These are phyloP conservation scores for Aspergillus pseudonomiae DNA, from an alignment of 2,329 filamentous ascomycete genomes.

Conservation along the genomic window DNA sequence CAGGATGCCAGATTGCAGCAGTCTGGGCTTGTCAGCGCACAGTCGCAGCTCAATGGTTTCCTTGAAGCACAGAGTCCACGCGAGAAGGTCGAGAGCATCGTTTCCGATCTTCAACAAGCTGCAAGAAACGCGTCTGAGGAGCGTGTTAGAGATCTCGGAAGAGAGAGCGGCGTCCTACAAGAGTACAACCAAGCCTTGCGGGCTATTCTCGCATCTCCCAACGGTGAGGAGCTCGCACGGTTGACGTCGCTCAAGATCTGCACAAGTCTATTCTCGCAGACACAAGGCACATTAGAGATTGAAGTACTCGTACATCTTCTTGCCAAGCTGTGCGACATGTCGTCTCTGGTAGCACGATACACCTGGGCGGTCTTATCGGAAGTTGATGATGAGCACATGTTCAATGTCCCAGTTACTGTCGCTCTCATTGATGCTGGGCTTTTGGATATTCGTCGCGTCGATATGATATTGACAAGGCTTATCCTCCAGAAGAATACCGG, in stretches of 20 bases:
- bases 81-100: slow-evolving; percentile 57
- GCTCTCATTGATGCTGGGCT: slow-evolving; percentile 62
- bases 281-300: slow-evolving; percentile 59
- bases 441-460: slow-evolving; percentile 66
- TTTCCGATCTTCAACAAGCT: slow-evolving; percentile 60
- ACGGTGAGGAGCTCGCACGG: slow-evolving; percentile 60
- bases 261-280: slow-evolving; percentile 59
- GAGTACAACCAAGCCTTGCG: slow-evolving; percentile 61
- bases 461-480: slow-evolving; percentile 72
- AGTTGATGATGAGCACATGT: slow-evolving; percentile 62
- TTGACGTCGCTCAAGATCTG: slow-evolving; percentile 60
- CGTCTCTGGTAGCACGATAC: slow-evolving; percentile 58
- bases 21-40: slow-evolving; percentile 39
- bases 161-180: slow-evolving; percentile 58
- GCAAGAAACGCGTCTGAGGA: slow-evolving; percentile 61
- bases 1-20: slow-evolving; percentile 47
- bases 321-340: slow-evolving; percentile 63
- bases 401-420: slow-evolving; percentile 64
- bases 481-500: slow-evolving; percentile 70
- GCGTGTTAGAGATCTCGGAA: slow-evolving; percentile 59
- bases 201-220: slow-evolving; percentile 56
- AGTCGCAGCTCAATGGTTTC: slow-evolving; percentile 63
- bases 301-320: slow-evolving; percentile 66
- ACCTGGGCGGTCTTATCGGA: slow-evolving; percentile 53
- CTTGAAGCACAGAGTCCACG: slow-evolving; percentile 57